A percentile compares a stretch with the other conserved stretches of the same genome.
These are phyloP conservation scores for Coemansia nantahalensis DNA, from an alignment of 192 early-diverging fungal genomes.

Conservation along the genomic window DNA sequence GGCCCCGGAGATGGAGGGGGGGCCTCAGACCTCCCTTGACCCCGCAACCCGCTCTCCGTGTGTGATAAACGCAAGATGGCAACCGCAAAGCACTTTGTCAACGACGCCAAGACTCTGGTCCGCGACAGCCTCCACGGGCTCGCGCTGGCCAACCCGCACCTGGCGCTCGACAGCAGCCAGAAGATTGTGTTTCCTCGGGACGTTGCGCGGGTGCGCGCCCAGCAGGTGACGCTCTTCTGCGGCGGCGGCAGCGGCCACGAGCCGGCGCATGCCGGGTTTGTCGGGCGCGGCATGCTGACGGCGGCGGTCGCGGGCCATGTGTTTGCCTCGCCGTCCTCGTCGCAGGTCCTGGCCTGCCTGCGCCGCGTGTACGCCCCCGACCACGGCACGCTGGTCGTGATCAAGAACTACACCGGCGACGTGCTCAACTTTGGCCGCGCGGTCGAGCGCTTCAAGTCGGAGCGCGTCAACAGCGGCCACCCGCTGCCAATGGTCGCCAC, in stretches of 20 bases:
- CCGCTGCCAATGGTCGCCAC: constrained; percentile 58
- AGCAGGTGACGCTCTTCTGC: constrained; percentile 74
- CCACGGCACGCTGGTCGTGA: constrained; percentile 70
- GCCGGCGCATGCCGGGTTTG: constrained; percentile 76
- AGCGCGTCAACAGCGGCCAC: constrained; percentile 55
- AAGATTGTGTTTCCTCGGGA: constrained; percentile 66
- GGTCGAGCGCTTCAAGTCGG: constrained; percentile 72
- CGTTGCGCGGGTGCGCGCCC: constrained; percentile 48
- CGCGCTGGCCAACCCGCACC: constrained; percentile 57
- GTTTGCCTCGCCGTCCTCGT: constrained; percentile 82
- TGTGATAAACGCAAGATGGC: constrained; percentile 26
- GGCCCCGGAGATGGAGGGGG: no score
- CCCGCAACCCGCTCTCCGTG: no score
- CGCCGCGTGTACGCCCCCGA: constrained; percentile 57
- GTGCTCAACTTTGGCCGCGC: constrained; percentile 79
- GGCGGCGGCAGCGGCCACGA: constrained; percentile 88
- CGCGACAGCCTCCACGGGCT: constrained; percentile 60
- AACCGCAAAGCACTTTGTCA: constrained; percentile 58
- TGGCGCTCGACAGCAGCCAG: constrained; percentile 57
- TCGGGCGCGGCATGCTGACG: constrained; percentile 69
- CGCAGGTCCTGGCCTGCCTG: constrained; percentile 73
- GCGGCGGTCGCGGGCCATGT: constrained; percentile 82
- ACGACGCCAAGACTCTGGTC: constrained; percentile 61
- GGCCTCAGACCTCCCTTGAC: neutral
- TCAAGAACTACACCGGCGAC: constrained; percentile 90